These are phyloP conservation scores for Neonothopanus nambi DNA, from an alignment of 1,284 basidiomycete species.

Conservation along the genomic window DNA sequence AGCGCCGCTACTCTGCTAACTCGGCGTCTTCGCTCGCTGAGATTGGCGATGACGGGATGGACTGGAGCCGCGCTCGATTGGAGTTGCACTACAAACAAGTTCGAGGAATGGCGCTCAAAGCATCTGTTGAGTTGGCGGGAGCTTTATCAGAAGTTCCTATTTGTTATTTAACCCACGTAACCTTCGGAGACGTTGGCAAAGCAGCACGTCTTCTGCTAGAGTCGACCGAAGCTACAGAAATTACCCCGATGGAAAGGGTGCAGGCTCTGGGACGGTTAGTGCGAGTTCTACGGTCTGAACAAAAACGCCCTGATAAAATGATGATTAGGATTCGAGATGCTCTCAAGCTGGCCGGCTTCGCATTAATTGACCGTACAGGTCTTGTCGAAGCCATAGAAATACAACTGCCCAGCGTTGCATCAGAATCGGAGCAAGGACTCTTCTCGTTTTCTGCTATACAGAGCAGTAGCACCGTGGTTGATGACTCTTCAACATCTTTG, in stretches of 20 bases:
- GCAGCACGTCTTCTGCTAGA: slow-evolving; percentile 6
- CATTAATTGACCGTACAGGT: slow-evolving; percentile 2
- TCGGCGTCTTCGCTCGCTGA: not conserved
- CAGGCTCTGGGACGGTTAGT: slow-evolving; percentile 6
- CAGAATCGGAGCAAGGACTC: too few relatives aligned
- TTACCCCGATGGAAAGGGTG: not conserved
- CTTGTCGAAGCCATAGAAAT: not conserved
- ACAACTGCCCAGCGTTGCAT: too few relatives aligned
- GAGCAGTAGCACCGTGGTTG: too few relatives aligned
- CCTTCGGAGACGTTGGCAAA: not conserved
- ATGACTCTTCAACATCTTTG: too few relatives aligned
- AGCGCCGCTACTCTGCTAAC: not conserved
- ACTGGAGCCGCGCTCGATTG: not conserved
- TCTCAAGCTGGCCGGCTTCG: slow-evolving; percentile 4
- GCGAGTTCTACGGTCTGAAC: not conserved
- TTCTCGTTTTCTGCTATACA: too few relatives aligned
- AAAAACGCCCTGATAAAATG: too few relatives aligned
- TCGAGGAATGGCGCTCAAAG: not conserved
- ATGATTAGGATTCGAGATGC: slow-evolving; percentile 6
- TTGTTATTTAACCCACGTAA: not conserved
- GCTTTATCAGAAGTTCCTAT: not conserved
- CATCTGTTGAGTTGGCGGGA: slow-evolving; percentile 6
- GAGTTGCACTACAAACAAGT: not conserved
- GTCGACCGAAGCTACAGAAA: not conserved
- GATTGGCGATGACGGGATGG: not conserved